These are phyloP conservation scores for Madurella mycetomatis DNA, from an alignment of 2,329 filamentous ascomycete genomes.

Conservation along the genomic window DNA sequence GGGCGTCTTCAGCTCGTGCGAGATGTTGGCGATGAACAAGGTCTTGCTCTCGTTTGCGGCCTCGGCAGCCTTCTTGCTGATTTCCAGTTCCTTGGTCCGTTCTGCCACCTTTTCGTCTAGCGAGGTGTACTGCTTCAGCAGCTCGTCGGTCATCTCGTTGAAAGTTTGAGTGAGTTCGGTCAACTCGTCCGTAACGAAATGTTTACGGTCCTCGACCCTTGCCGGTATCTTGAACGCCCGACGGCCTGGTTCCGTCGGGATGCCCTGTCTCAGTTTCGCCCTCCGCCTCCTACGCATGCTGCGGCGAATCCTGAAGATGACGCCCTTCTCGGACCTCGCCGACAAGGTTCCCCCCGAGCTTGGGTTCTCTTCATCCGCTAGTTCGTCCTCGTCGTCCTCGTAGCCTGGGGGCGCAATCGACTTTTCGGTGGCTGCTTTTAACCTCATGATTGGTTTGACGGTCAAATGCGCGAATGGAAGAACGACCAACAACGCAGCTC, in stretches of 20 bases:
- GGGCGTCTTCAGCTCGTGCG: constrained; percentile 82
- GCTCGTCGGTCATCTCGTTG: constrained; percentile 90
- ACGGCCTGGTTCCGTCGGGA: constrained; percentile 39
- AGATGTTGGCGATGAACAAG: constrained; percentile 93
- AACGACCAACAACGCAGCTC: constrained; percentile 64
- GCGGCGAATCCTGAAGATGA: constrained; percentile 36
- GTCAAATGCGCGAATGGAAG: constrained; percentile 78
- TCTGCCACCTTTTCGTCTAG: constrained; percentile 81
- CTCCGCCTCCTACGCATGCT: constrained; percentile 34
- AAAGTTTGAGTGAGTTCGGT: constrained; percentile 82
- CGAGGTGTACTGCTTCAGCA: constrained; percentile 78
- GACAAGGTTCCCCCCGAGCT: constrained; percentile 40
- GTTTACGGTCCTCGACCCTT: constrained; percentile 71
- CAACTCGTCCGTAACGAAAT: constrained; percentile 75
- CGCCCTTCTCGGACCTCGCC: constrained; percentile 42
- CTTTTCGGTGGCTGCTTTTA: constrained; percentile 71
- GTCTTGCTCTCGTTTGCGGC: constrained; percentile 98
- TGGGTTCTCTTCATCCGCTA: constrained; percentile 44
- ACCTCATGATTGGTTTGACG: constrained; percentile 71
- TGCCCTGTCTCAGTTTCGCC: constrained; percentile 28
- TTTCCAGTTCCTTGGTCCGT: constrained; percentile 77
- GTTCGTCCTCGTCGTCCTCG: constrained; percentile 43
- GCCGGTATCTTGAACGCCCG: constrained; percentile 76
- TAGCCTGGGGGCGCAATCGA: constrained; percentile 65
- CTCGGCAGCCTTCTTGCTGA: constrained; percentile 87